phyloP scores from a whole-genome alignment of 2,329 filamentous ascomycete species.

The Fusarium nurragi region DNA sequence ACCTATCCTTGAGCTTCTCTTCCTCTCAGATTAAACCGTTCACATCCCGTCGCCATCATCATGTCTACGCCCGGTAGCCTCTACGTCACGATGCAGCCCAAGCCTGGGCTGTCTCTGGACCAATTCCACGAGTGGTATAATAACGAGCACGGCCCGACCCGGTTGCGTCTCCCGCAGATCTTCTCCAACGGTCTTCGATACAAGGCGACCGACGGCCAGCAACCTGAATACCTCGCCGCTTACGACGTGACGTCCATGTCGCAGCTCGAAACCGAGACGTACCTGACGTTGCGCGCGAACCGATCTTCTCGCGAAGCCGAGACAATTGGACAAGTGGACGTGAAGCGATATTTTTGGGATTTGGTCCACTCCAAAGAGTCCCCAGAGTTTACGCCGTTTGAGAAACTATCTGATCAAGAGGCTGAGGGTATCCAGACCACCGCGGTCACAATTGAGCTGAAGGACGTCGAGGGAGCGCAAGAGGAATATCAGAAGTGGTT shows the following conservation, averaged over 20 bases:
- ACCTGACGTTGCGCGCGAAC: slow-evolving; percentile 70
- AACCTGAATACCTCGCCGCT: slow-evolving; percentile 78
- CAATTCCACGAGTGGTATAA: slow-evolving; percentile 95
- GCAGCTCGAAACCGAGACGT: slow-evolving; percentile 74
- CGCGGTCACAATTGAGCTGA: slow-evolving; percentile 67
- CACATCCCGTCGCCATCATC: slow-evolving; percentile 20
- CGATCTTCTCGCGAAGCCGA: slow-evolving; percentile 63
- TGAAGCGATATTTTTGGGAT: slow-evolving; percentile 77
- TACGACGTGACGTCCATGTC: slow-evolving; percentile 84
- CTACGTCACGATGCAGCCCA: slow-evolving; percentile 87
- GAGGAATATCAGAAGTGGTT: slow-evolving; percentile 74
- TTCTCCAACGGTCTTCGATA: slow-evolving; percentile 82
- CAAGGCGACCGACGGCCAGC: slow-evolving; percentile 68
- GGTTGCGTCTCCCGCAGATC: slow-evolving; percentile 79
- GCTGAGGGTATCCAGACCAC: slow-evolving; percentile 69
- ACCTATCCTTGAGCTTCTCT: neutral
- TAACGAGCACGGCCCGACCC: slow-evolving; percentile 87
- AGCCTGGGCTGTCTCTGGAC: slow-evolving; percentile 68
- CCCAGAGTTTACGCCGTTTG: slow-evolving; percentile 66
- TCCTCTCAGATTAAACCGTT: neutral
- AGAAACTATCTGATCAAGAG: slow-evolving; percentile 67
- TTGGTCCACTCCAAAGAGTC: slow-evolving; percentile 66
- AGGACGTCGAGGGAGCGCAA: slow-evolving; percentile 59
- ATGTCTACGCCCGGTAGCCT: slow-evolving; percentile 72
- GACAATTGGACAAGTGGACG: slow-evolving; percentile 66